Evolutionary conservation across 345 rosid genomes (phyloP).

Genomic region (Pelargonium nanum): DNA sequence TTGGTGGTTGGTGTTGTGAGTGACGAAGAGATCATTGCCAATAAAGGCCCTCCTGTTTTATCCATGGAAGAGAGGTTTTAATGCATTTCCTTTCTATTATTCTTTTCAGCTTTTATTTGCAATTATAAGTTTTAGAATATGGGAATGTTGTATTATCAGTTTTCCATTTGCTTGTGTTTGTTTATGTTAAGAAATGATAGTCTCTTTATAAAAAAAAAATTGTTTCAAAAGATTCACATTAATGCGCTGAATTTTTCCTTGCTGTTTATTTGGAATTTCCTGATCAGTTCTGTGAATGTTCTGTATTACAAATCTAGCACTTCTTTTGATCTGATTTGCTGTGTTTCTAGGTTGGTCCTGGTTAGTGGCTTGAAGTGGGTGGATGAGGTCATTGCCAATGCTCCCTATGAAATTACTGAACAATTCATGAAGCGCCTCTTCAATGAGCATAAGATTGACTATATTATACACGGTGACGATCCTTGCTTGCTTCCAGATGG

Average conservation of each 20-base stretch:
- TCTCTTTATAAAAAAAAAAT: background rate
- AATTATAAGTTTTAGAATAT: background rate
- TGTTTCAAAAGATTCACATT: background rate
- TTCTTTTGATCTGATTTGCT: constrained; percentile 13
- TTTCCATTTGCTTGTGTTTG: background rate
- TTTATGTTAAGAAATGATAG: background rate
- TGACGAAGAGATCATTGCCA: constrained; percentile 87
- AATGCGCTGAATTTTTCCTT: background rate
- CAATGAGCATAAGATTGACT: constrained; percentile 76
- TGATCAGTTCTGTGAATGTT: background rate
- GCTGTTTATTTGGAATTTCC: too few relatives aligned
- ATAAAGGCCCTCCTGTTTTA: constrained; percentile 89
- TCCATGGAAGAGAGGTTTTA: constrained; percentile 82
- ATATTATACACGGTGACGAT: constrained; percentile 90
- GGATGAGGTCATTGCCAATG: constrained; percentile 79
- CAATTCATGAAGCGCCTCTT: constrained; percentile 75
- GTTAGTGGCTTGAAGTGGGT: constrained; percentile 98
- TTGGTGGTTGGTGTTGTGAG: constrained; percentile 87
- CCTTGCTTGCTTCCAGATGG: constrained; percentile 97
- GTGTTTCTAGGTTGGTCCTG: constrained; percentile 54
- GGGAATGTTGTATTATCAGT: background rate
- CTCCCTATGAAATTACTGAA: constrained; percentile 88
- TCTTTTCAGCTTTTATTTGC: background rate
- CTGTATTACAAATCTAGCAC: background rate
- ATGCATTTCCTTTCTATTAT: background rate